A percentile compares a stretch with the other conserved stretches of the same genome.
phyloP scores from a whole-genome alignment of 257 asterid species.

The Rubia yunnanensis region DNA sequence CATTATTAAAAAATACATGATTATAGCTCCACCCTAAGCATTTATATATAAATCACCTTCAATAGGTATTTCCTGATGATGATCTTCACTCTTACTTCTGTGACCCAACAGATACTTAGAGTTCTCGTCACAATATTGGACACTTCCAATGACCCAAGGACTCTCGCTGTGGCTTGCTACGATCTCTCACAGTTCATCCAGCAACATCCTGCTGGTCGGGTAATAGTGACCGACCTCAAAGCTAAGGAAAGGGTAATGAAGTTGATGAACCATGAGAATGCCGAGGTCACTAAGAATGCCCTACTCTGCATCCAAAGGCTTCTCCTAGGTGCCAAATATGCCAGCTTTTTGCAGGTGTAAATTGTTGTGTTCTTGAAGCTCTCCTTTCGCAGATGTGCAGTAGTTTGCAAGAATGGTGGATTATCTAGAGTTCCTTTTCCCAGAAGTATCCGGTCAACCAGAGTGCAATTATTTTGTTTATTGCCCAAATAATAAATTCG shows the following conservation, averaged over 20 bases:
- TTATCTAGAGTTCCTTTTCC: background rate
- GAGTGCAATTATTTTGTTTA: background rate
- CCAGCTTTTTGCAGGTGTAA: conserved; percentile 81
- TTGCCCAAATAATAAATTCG: background rate
- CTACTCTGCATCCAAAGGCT: conserved; percentile 95
- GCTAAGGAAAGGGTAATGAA: conserved; percentile 96
- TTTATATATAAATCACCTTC: background rate
- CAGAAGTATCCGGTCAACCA: background rate
- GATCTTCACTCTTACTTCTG: background rate
- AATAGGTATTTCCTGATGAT: background rate
- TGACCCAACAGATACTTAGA: conserved; percentile 56
- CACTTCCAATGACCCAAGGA: conserved; percentile 68
- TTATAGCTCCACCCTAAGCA: background rate
- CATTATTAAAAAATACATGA: too few species aligned
- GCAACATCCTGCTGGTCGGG: conserved; percentile 84
- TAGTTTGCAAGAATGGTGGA: conserved; percentile 2
- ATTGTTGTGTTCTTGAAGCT: conserved; percentile 1
- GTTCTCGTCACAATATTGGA: conserved; percentile 83
- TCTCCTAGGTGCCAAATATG: conserved; percentile 90
- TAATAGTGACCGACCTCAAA: conserved; percentile 78
- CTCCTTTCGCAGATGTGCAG: conserved; percentile 6
- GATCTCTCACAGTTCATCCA: conserved; percentile 93
- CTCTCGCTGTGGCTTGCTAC: conserved; percentile 86
- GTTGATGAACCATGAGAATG: conserved; percentile 75
- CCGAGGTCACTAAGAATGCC: conserved; percentile 90